Evolutionary conservation across 371 early-diverging fungal species (phyloP).

Genomic region (Funneliformis caledonium): DNA sequence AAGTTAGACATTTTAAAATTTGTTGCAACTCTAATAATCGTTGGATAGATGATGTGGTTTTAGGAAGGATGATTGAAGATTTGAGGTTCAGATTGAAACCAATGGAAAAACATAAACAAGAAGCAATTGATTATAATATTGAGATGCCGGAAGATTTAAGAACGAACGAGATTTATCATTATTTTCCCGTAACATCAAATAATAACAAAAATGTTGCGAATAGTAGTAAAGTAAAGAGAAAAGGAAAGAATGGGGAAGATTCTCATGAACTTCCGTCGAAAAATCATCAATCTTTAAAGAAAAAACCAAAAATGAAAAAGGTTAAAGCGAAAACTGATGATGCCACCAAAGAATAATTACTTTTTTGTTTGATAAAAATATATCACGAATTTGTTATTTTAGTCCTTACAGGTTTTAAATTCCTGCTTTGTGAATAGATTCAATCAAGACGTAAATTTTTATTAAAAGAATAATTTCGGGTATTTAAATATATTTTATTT

Average conservation of each 20-base stretch:
- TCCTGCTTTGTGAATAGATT: no score
- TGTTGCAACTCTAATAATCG: background rate
- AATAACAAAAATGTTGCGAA: background rate
- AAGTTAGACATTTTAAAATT: background rate
- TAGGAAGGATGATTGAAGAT: background rate
- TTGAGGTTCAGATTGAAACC: background rate
- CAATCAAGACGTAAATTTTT: no score
- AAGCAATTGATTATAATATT: background rate
- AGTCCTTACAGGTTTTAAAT: no score
- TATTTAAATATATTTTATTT: no score
- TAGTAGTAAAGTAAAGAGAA: background rate
- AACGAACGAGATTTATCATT: background rate
- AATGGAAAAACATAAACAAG: background rate
- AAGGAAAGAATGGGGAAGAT: background rate
- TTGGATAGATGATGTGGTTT: background rate
- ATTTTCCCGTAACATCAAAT: background rate
- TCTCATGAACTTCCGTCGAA: background rate
- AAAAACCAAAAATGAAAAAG: background rate
- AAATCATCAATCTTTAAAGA: background rate
- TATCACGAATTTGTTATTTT: no score
- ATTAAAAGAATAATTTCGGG: no score
- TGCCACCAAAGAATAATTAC: background rate
- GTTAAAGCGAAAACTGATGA: background rate
- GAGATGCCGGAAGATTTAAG: background rate
- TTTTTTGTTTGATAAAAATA: no score